Conservation (phyloP, 169 alveolate species). For the Babesia ovata region DNA sequence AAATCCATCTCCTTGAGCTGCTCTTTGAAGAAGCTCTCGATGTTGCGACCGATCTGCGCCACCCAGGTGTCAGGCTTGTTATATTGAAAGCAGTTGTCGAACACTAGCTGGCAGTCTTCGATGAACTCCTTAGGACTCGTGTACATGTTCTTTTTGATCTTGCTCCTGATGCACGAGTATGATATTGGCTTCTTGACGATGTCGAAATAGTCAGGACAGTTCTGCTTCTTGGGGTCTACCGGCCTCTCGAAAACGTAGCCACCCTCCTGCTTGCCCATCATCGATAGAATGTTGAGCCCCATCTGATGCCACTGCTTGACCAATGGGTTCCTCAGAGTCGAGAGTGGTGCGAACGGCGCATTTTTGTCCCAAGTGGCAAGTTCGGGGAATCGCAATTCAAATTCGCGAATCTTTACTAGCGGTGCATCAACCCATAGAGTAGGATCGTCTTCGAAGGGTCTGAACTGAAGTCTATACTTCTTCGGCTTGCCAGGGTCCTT, state of each 20-base stretch:
- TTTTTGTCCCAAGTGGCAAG: constrained; percentile 83
- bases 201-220: constrained; percentile 89
- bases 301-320: constrained; percentile 81
- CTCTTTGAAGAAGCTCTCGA: constrained; percentile 79
- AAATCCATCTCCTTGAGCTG: constrained; percentile 73
- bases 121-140: constrained; percentile 79
- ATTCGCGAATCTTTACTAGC: constrained; percentile 79
- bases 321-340: constrained; percentile 76
- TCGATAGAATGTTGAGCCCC: constrained; percentile 73
- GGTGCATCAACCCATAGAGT: constrained; percentile 85
- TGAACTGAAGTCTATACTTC: constrained; percentile 78
- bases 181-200: constrained; percentile 87
- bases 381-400: constrained; percentile 82
- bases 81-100: constrained; percentile 83
- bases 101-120: constrained; percentile 84
- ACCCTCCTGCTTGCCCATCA: constrained; percentile 84
- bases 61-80: constrained; percentile 85
- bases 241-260: constrained; percentile 89
- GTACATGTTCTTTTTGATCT: constrained; percentile 78
- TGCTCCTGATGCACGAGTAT: constrained; percentile 79
- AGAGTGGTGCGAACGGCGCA: constrained; percentile 65
- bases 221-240: constrained; percentile 87
- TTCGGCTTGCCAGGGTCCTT: constrained; percentile 41
- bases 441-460: constrained; percentile 80
- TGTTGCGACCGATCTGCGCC: constrained; percentile 82